Evolutionary conservation across 2,329 filamentous ascomycete species (phyloP).

Genomic region (Fusarium sp.): DNA sequence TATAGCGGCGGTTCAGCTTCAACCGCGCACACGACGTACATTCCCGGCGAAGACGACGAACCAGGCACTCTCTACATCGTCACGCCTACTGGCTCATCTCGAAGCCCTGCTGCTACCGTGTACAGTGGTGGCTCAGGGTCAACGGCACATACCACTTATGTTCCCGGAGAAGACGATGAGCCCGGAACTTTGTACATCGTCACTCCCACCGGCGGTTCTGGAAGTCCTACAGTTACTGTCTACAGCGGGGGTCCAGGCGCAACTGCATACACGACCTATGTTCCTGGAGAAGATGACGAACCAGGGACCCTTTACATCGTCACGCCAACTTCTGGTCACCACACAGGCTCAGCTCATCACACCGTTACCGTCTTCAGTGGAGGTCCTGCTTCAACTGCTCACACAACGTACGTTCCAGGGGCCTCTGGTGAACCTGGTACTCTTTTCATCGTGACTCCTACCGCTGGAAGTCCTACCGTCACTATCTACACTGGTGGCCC

Average conservation of each 20-base stretch:
- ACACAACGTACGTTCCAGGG: neutral
- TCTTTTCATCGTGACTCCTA: neutral
- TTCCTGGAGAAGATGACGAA: neutral
- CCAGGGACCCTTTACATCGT: constrained; percentile 12
- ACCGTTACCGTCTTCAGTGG: neutral
- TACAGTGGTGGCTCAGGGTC: neutral
- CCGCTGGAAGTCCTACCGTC: neutral
- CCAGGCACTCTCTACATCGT: constrained; percentile 13
- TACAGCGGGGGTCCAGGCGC: constrained; percentile 2
- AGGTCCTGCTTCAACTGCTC: neutral
- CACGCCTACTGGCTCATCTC: neutral
- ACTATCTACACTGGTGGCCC: neutral
- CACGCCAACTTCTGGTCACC: constrained; percentile 4
- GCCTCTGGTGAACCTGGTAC: neutral
- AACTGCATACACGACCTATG: neutral
- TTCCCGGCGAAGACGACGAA: neutral
- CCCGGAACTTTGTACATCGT: constrained; percentile 13
- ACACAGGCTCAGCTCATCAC: neutral
- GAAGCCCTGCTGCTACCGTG: neutral
- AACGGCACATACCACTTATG: neutral
- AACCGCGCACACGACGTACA: neutral
- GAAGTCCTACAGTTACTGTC: neutral
- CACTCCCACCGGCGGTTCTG: neutral
- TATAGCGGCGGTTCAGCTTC: neutral
- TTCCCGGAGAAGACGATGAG: neutral